These are phyloP conservation scores for Rhizopogon sp. DNA, from an alignment of 768 basidiomycete species.

Conservation along the genomic window DNA sequence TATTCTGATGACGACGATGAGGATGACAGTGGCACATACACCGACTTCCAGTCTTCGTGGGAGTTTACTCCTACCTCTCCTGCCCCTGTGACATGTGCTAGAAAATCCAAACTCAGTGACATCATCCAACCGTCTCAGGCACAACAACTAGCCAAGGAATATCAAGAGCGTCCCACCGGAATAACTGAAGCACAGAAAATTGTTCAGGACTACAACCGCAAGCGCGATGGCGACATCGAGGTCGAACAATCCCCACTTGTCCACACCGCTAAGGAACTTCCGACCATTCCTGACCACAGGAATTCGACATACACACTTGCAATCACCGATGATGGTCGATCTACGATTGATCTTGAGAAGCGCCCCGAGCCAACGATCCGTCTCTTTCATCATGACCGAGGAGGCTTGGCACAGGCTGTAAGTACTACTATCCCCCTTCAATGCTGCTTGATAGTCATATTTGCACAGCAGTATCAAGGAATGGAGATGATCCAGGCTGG, in stretches of 20 bases:
- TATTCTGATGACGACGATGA: constrained; percentile 7
- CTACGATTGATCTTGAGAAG: constrained; percentile 27
- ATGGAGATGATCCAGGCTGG: constrained; percentile 20
- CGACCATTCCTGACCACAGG: constrained; percentile 18
- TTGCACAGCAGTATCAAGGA: constrained; percentile 19
- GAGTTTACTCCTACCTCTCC: constrained; percentile 4
- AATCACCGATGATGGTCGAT: constrained; percentile 5
- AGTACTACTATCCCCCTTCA: constrained; percentile 13
- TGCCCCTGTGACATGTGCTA: neutral
- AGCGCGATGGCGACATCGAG: neutral
- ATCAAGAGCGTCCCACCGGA: neutral
- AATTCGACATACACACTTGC: constrained; percentile 22
- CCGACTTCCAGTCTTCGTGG: constrained; percentile 8
- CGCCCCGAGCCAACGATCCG: constrained; percentile 27
- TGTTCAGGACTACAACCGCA: neutral
- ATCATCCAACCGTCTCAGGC: neutral
- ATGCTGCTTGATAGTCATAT: neutral
- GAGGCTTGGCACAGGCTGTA: constrained; percentile 36
- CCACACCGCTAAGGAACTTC: constrained; percentile 11
- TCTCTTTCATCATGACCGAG: constrained; percentile 30
- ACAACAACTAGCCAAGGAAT: neutral
- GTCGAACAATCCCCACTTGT: neutral
- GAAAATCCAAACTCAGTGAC: neutral
- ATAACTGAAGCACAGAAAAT: constrained; percentile 20
- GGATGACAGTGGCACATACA: neutral